These are phyloP conservation scores for Sorghum bicolor DNA, from an alignment of 176 grass and related monocot genomes.

Conservation along the genomic window Sorghum_bicolor_NCBIv3 NC_012879.2:12203001-12203500, in stretches of 20 bases:
- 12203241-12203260: not conserved
- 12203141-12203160: conserved; percentile 84
- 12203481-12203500: conserved; percentile 11
- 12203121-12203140: conserved; percentile 82
- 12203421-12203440: not conserved
- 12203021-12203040: conserved; percentile 51
- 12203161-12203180: conserved; percentile 70
- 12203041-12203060: conserved; percentile 9
- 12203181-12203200: conserved; percentile 40
- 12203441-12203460: conserved; percentile 16
- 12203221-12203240: conserved; percentile 3
- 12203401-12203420: not conserved
- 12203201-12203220: conserved; percentile 34
- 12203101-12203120: conserved; percentile 61
- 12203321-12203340: conserved; percentile 74
- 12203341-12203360: conserved; percentile 92
- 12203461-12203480: conserved; percentile 1
- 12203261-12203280: conserved; percentile 38
- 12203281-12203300: conserved; percentile 76
- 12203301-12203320: conserved; percentile 76
- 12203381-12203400: conserved; percentile 33
- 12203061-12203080: conserved; percentile 7
- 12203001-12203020: conserved; percentile 68
- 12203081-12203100: not conserved
- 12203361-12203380: conserved; percentile 64